These are phyloP conservation scores for Paecilomyces niveus DNA, from an alignment of 2,329 filamentous ascomycete species.

Conservation along the genomic window DNA sequence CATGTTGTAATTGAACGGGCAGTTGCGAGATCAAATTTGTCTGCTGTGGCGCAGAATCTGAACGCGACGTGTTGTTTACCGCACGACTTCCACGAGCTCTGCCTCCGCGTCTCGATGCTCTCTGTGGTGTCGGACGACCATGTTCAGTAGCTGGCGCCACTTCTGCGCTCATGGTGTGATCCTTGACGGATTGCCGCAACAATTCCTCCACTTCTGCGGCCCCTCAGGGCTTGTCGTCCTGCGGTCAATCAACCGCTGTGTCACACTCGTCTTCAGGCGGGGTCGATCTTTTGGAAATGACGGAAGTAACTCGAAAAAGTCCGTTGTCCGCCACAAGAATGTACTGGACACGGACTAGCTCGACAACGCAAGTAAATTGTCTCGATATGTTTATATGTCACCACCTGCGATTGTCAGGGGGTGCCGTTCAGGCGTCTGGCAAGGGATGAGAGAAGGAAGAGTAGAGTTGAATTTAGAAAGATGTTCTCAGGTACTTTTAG, in stretches of 20 bases:
- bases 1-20: background rate
- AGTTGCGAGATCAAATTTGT: background rate
- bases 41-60: background rate
- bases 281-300: background rate
- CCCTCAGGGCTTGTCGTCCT: background rate
- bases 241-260: background rate
- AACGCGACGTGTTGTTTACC: background rate
- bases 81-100: background rate
- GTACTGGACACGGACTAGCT: background rate
- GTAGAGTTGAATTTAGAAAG: background rate
- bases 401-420: background rate
- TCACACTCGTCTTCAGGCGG: background rate
- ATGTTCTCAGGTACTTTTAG: background rate
- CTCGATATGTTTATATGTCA: background rate
- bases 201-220: background rate
- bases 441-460: background rate
- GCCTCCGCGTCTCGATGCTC: background rate
- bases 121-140: background rate
- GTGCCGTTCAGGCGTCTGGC: background rate
- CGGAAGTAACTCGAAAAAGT: background rate
- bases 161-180: background rate
- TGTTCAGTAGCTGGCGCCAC: background rate
- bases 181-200: background rate
- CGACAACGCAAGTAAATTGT: background rate
- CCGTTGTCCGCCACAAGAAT: background rate